phyloP scores from a whole-genome alignment of 2,329 filamentous ascomycete genomes.

The Pestalotiopsis sp. region DNA sequence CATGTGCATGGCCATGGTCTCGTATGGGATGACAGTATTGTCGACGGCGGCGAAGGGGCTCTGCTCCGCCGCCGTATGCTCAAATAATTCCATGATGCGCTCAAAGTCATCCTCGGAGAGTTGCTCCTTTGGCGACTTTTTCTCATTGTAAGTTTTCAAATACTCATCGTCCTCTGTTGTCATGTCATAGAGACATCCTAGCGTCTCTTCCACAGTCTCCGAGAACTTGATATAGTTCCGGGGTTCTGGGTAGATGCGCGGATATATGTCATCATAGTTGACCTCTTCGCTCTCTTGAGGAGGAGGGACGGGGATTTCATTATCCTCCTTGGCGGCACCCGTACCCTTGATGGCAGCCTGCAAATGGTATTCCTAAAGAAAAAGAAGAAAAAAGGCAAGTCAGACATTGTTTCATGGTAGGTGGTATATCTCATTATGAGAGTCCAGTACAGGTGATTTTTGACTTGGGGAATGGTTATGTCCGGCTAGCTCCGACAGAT shows the following conservation, averaged over 20 bases:
- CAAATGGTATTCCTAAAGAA: slow-evolving; percentile 83
- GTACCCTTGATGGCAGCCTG: slow-evolving; percentile 73
- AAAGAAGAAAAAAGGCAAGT: slow-evolving; percentile 14
- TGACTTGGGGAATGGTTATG: neutral
- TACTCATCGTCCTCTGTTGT: slow-evolving; percentile 86
- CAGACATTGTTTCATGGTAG: neutral
- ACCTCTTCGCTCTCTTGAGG: slow-evolving; percentile 65
- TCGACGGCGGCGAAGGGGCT: slow-evolving; percentile 90
- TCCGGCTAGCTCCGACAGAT: neutral
- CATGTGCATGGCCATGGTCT: slow-evolving; percentile 73
- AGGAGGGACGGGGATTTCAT: slow-evolving; percentile 68
- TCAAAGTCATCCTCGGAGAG: slow-evolving; percentile 93
- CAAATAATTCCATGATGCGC: slow-evolving; percentile 91
- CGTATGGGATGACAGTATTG: slow-evolving; percentile 79
- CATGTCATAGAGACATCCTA: slow-evolving; percentile 92
- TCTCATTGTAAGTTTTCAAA: slow-evolving; percentile 81
- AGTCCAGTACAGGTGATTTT: neutral
- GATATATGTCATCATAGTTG: slow-evolving; percentile 89
- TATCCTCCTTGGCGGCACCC: slow-evolving; percentile 55
- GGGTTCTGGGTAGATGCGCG: slow-evolving; percentile 77
- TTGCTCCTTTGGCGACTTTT: slow-evolving; percentile 62
- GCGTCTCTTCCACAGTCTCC: slow-evolving; percentile 95
- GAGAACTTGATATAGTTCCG: slow-evolving; percentile 97
- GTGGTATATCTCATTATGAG: neutral
- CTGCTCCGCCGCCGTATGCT: slow-evolving; percentile 80